Evolutionary conservation across 331 rosid species (phyloP).

Genomic region (Spiraea crenata): DNA sequence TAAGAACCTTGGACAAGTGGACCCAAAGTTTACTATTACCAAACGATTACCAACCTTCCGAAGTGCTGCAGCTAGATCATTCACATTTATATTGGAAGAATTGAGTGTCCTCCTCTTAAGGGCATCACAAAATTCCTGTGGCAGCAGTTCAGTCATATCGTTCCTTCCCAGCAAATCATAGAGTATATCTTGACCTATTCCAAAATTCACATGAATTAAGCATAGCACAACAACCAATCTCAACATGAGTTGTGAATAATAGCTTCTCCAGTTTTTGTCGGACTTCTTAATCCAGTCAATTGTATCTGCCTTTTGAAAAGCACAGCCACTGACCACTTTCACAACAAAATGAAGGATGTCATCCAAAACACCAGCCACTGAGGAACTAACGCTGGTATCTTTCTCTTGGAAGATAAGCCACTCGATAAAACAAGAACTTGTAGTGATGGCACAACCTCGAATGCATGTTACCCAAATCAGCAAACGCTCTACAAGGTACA

Average conservation of each 20-base stretch:
- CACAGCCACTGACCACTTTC: background rate
- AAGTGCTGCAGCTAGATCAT: conserved; percentile 50
- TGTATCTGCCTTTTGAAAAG: conserved; percentile 18
- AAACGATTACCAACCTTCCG: conserved; percentile 45
- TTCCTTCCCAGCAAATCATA: conserved; percentile 19
- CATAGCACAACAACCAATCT: conserved; percentile 46
- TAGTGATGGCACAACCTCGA: conserved; percentile 37
- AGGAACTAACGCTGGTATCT: conserved; percentile 12
- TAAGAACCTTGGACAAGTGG: background rate
- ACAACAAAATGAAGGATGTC: conserved; percentile 17
- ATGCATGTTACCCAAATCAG: conserved; percentile 28
- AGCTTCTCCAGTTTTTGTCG: conserved; percentile 2
- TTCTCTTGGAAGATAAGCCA: conserved; percentile 51
- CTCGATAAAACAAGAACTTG: conserved; percentile 51
- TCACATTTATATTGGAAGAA: background rate
- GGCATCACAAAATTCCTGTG: conserved; percentile 28
- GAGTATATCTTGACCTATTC: conserved; percentile 16
- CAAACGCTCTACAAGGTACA: conserved; percentile 65
- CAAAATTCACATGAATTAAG: conserved; percentile 42
- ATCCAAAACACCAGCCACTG: background rate
- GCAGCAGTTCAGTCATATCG: conserved; percentile 30
- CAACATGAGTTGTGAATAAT: conserved; percentile 36
- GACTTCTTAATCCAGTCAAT: conserved; percentile 41
- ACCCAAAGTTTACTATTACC: conserved; percentile 40
- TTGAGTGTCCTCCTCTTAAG: conserved; percentile 11